Conservation (phyloP, 805 yeast species). For the Ogataea saltuana region DNA sequence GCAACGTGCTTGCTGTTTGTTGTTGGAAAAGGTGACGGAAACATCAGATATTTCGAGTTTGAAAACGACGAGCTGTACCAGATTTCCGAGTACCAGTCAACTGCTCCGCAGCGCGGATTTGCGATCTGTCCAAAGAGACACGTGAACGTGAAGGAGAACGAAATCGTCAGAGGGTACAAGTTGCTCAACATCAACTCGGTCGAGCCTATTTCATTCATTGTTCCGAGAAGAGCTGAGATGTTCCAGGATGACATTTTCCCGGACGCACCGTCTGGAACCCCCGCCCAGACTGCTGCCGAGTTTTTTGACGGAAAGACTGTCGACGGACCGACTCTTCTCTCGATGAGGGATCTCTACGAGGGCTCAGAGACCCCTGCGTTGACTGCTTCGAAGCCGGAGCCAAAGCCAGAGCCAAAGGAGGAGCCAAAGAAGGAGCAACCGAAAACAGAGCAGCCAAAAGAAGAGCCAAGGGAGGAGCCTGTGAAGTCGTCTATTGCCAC, state of each 20-base stretch:
- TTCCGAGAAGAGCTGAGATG: constrained; percentile 91
- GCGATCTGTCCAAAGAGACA: constrained; percentile 84
- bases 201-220: constrained; percentile 90
- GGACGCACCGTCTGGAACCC: constrained; percentile 76
- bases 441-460: constrained; percentile 30
- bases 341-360: constrained; percentile 78
- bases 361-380: constrained; percentile 61
- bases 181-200: constrained; percentile 81
- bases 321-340: constrained; percentile 79
- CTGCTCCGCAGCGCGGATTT: constrained; percentile 94
- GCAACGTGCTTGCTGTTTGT: constrained; percentile 77
- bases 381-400: constrained; percentile 33
- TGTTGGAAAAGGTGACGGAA: constrained; percentile 98
- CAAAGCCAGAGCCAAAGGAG: constrained; percentile 32
- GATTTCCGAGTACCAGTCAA: constrained; percentile 85
- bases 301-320: constrained; percentile 78
- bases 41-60: constrained; percentile 90
- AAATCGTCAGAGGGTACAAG: constrained; percentile 78
- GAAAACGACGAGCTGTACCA: constrained; percentile 80
- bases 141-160: constrained; percentile 80
- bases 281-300: constrained; percentile 78
- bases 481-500: constrained; percentile 1
- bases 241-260: constrained; percentile 94
- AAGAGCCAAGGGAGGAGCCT: constrained; percentile 13
- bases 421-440: not conserved